Evolutionary conservation across 164 flowering plant species (phyloP), one percentile per base, ranked within the genome.

Genomic region (Macadamia tetraphylla): DNA sequence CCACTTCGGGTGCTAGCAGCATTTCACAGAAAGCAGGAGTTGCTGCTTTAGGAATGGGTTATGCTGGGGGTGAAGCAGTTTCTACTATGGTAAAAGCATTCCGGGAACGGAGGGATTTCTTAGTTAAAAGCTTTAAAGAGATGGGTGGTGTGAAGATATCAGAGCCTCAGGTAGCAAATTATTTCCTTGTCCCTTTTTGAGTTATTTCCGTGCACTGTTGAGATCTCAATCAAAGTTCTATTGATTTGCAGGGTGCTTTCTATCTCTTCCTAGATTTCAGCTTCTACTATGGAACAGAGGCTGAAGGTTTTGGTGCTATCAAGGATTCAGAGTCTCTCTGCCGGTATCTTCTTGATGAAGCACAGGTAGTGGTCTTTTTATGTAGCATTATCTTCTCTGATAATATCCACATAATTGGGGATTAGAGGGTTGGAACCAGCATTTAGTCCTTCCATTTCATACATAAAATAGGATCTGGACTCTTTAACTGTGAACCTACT

Each of bases 1-100:
- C 71, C 61, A 94, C 99, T 63, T 94, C 99, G 65, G 97, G 97
- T 69, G 98, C 98, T n/a, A 85, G 97, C 75, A 94, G 98, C 69
- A 89, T 90, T 70, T 84, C 99, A 43, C 99, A 94, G 70, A 94
- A 92, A 77, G 99, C 97, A 29, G 99, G 80, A 58, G 83, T 94
- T 74, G 98, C 98, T 46, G 99, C 99, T 63, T 71, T 94, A 52
- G 94, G 91, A 65, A 57, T 94, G 72, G 99, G 99, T 6, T 78
- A 87, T 78, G 94, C 96, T 61, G 99, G 99, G 57, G 99, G 99
- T 9, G 96, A 94, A 71, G 85, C 81, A 30, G 89, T 92, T 51
- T 56, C 94, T 3, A 75, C 70, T 10, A 94, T 94, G 99, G 96
- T 92, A 15, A 86, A 82, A 77, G 96, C 97, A 32, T 94, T 90